phyloP scores from a whole-genome alignment of 192 early-diverging fungal genomes.

The Backusella mclennaniae region DNA sequence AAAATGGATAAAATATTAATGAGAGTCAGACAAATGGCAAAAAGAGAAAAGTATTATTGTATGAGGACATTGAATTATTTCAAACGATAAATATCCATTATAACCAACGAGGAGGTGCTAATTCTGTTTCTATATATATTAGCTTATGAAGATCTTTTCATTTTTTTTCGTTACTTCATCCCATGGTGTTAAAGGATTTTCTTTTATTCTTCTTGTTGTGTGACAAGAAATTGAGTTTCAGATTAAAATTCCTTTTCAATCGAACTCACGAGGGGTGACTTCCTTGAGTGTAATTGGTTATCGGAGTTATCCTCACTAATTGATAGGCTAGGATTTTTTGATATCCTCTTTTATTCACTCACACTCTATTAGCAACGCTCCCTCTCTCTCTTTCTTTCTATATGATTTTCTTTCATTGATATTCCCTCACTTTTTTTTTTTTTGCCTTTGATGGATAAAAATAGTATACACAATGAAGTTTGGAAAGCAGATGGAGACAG shows the following conservation, averaged over 20 bases:
- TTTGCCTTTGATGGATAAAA: background rate
- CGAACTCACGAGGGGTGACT: conserved; percentile 1
- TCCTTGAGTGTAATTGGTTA: background rate
- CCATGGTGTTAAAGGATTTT: background rate
- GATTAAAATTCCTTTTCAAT: conserved; percentile 7
- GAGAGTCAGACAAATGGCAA: background rate
- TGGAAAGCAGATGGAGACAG: conserved; percentile 57
- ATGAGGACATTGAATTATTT: background rate
- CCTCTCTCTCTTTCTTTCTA: background rate
- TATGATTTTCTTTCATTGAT: background rate
- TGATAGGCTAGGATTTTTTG: background rate
- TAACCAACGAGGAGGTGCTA: background rate
- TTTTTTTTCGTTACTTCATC: background rate
- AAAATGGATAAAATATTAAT: background rate
- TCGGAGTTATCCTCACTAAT: background rate
- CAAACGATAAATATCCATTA: background rate
- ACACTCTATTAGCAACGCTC: background rate
- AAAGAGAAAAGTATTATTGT: background rate
- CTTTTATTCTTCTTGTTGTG: background rate
- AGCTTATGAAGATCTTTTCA: background rate
- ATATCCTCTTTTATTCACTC: background rate
- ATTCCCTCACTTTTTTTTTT: background rate
- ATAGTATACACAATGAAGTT: conserved; percentile 53
- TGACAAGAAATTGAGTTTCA: background rate
- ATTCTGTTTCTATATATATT: too few relatives aligned